Conservation (phyloP, 1,284 basidiomycete species). For the Ustilago nuda region DNA sequence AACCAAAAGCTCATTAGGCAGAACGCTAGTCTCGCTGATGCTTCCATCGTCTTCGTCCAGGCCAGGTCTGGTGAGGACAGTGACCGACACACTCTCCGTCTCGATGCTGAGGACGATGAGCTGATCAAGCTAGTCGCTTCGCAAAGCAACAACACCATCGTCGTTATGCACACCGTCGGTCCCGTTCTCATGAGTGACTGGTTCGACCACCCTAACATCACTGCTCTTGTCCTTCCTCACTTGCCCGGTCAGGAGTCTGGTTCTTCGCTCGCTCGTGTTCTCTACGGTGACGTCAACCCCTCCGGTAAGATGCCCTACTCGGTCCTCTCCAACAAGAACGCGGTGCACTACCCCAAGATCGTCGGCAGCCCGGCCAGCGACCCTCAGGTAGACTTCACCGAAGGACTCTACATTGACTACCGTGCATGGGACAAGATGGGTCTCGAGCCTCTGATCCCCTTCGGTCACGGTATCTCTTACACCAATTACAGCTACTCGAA, state of each 20-base stretch:
- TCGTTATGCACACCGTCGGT: conserved; percentile 77
- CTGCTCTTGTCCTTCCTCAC: conserved; percentile 39
- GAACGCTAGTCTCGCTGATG: conserved; percentile 29
- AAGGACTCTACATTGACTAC: conserved; percentile 79
- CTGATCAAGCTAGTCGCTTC: conserved; percentile 68
- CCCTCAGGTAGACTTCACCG: conserved; percentile 75
- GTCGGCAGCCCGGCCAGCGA: conserved; percentile 58
- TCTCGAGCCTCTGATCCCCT: conserved; percentile 77
- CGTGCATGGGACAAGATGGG: conserved; percentile 77
- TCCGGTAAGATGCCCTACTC: conserved; percentile 52
- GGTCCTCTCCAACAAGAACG: conserved; percentile 28
- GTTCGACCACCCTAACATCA: conserved; percentile 51
- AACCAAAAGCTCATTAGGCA: conserved; percentile 36
- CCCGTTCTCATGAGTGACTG: conserved; percentile 50
- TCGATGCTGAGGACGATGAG: conserved; percentile 68
- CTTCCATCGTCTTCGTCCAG: conserved; percentile 47
- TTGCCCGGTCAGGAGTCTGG: conserved; percentile 53
- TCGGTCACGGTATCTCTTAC: conserved; percentile 87
- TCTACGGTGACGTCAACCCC: conserved; percentile 46
- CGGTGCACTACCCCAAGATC: conserved; percentile 66
- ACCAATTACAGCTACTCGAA: conserved; percentile 74
- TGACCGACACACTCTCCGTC: conserved; percentile 69
- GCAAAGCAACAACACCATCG: conserved; percentile 78
- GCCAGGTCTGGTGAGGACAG: conserved; percentile 71
- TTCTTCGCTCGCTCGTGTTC: conserved; percentile 35